Percentiles rank a stretch among this genome's conserved stretches.
Conservation (phyloP, 257 asterid species). For the Cinchona pubescens region DNA sequence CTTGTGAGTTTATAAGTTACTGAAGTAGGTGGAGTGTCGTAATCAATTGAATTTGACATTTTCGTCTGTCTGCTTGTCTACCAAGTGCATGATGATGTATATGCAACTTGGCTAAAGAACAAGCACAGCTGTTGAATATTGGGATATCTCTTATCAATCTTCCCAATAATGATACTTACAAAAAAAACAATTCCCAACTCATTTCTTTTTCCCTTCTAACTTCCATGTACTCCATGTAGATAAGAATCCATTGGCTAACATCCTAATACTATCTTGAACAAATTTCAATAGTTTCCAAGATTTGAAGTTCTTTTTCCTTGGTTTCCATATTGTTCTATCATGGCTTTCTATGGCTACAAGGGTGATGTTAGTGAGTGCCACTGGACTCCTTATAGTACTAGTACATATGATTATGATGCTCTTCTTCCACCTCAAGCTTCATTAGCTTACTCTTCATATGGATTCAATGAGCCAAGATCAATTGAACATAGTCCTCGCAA, state of each 20-base stretch:
- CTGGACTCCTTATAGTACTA: slow-evolving; percentile 32
- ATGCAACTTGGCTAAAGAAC: background rate
- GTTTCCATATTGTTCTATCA: background rate
- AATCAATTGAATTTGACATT: slow-evolving; percentile 20
- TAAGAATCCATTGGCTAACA: slow-evolving; percentile 40
- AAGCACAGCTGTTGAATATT: background rate
- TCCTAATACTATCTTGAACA: slow-evolving; percentile 5
- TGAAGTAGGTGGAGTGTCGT: slow-evolving; percentile 12
- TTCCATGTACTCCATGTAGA: slow-evolving; percentile 29
- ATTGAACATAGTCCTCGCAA: slow-evolving; percentile 11
- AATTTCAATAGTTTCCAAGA: background rate
- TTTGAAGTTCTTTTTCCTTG: background rate
- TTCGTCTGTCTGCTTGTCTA: slow-evolving; percentile 1
- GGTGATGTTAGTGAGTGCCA: slow-evolving; percentile 35
- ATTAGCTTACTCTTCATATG: slow-evolving; percentile 16
- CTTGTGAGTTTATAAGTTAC: background rate
- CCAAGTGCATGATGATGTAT: background rate
- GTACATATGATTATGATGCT: slow-evolving; percentile 19
- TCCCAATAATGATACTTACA: background rate
- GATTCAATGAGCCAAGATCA: slow-evolving; percentile 21
- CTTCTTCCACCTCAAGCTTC: slow-evolving; percentile 26
- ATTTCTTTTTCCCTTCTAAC: background rate
- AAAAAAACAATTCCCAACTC: background rate
- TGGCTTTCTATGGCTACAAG: slow-evolving; percentile 57
- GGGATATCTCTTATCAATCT: background rate